phyloP scores from a whole-genome alignment of 2,329 filamentous ascomycete genomes.

The Graphilbum fragrans region DNA sequence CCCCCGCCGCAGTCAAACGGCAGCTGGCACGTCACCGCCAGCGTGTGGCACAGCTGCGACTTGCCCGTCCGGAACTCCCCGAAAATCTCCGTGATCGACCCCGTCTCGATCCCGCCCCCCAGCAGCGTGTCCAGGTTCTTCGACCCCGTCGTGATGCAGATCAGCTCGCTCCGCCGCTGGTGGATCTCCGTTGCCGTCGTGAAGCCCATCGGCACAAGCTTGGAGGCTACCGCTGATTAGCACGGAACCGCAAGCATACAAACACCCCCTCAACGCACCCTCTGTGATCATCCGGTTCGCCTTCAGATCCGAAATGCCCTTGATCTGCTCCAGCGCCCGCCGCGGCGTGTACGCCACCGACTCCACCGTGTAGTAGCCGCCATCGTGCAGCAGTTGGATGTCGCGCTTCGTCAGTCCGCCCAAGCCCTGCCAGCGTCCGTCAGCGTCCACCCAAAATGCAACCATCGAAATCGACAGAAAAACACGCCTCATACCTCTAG shows the following conservation, averaged over 20 bases:
- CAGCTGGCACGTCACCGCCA: constrained; percentile 95
- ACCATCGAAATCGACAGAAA: not conserved
- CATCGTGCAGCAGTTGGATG: constrained; percentile 84
- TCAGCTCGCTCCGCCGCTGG: constrained; percentile 86
- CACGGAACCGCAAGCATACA: not conserved
- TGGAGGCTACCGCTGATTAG: constrained; percentile 52
- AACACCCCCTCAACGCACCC: constrained; percentile 41
- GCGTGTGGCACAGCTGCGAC: constrained; percentile 94
- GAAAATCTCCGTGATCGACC: constrained; percentile 95
- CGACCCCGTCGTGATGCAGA: constrained; percentile 94
- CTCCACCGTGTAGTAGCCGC: constrained; percentile 91
- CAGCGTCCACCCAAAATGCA: not conserved
- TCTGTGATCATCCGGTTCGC: constrained; percentile 83
- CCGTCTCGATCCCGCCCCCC: constrained; percentile 90
- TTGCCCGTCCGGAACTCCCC: constrained; percentile 97
- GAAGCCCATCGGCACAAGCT: constrained; percentile 96
- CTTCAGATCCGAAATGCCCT: constrained; percentile 96
- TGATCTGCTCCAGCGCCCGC: constrained; percentile 82
- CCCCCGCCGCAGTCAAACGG: constrained; percentile 99
- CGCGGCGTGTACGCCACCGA: constrained; percentile 85
- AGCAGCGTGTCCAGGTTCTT: constrained; percentile 94
- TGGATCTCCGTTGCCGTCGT: constrained; percentile 99
- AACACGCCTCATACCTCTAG: constrained; percentile 57
- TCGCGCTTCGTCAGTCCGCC: constrained; percentile 88
- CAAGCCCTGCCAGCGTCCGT: constrained; percentile 51